Evolutionary conservation across 169 alveolate genomes (phyloP).

Genomic region (Plasmodium cynomolgi): DNA sequence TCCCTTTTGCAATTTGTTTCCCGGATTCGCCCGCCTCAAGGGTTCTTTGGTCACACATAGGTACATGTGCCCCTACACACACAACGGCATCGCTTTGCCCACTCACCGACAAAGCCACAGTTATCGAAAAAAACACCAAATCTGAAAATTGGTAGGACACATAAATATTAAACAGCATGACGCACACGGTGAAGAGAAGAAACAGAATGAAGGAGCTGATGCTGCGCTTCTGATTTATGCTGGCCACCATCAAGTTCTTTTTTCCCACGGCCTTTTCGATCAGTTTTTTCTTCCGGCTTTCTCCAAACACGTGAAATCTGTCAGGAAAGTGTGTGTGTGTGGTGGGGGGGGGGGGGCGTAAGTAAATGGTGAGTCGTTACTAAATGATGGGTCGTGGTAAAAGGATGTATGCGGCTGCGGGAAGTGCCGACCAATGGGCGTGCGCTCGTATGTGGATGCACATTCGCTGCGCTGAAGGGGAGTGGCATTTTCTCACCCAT

Average conservation of each 20-base stretch:
- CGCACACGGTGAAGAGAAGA: conserved; percentile 47
- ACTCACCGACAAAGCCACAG: conserved; percentile 43
- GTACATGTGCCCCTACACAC: background rate
- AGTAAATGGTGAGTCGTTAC: background rate
- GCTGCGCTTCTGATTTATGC: conserved; percentile 52
- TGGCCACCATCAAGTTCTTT: conserved; percentile 46
- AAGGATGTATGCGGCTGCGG: background rate
- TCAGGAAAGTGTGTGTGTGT: background rate
- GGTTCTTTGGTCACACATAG: background rate
- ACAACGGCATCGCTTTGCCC: background rate
- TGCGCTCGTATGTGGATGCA: background rate
- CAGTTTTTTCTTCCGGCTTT: conserved; percentile 56
- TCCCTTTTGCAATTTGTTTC: background rate
- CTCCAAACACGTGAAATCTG: conserved; percentile 73
- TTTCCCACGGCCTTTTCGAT: conserved; percentile 69
- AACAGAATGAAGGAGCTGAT: conserved; percentile 36
- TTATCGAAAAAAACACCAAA: conserved; percentile 2
- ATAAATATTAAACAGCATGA: conserved; percentile 60
- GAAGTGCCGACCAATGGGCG: background rate
- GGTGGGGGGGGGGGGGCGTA: background rate
- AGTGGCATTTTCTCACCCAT: conserved; percentile 27
- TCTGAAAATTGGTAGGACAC: conserved; percentile 44
- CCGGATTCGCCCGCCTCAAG: background rate
- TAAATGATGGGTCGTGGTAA: background rate
- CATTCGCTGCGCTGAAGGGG: background rate